Base-by-base conservation (phyloP, 1,139 yeast genomes). In the Blastobotrys serpentis region DNA sequence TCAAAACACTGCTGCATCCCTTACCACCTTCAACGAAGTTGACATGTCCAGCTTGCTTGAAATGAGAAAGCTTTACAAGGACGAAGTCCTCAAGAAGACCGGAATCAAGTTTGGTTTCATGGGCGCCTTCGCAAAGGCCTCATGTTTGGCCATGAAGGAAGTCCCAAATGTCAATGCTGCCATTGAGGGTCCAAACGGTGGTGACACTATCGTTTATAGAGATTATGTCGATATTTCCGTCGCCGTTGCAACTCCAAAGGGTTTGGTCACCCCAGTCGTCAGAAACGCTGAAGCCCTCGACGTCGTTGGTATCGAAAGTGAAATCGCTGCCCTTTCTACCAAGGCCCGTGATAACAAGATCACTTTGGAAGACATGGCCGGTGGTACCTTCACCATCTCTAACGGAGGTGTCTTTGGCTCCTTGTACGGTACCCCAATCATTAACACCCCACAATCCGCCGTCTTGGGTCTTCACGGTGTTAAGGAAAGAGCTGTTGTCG, bases 381-480 rank as follows among this genome's bases (percentile, higher is more conserved):
- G 99, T 70, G 99, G 99, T 71, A 90, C 98, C 54, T 90, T 92
- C 77, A 92, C 99, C 66, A 92, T 92, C 65, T 92, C 98, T 52
- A 92, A 92, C 75, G 99, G 99, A 70, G 99, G 99, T 71, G 97
- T 92, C 53, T 92, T 92, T 64, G 99, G 99, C 56, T 92, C 98
- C 30, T 77, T 92, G 61, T 88, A 86, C 72, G 98, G 98, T 70
- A 92, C 99, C 49, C 99, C 99, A 67, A 92, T 92, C 73, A 92
- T 92, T 71, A 92, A 92, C 79, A 76, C 87, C 81, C 98, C 98
- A 49, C 99, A 92, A 77, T 87, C 96, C 52, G 98, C 98, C 43
- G 98, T 92, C 41, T 80, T 92, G 62, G 99, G 99, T 63, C 81
- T 92, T 67, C 99, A 92, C 66, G 98, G 98, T 71, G 87, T 87